Evolutionary conservation across 2,329 filamentous ascomycete genomes (phyloP), one percentile per base, ranked within the genome.

Genomic region (Fusarium pseudoanthophilum): DNA sequence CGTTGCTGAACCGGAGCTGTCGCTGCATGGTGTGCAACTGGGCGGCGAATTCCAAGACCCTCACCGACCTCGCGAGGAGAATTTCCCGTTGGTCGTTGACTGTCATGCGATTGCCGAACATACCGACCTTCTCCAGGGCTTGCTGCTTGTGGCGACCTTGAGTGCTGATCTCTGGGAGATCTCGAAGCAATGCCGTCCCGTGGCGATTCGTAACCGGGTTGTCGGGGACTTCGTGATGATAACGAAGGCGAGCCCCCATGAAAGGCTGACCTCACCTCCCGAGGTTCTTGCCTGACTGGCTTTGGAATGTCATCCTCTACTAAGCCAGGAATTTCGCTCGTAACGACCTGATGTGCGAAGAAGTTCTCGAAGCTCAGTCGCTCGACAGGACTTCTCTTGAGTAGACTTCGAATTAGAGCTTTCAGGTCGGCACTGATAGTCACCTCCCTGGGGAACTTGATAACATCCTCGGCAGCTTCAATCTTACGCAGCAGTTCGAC

Each of bases 401-500:
- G 85, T 21, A 99, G 87, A 43, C 88, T 88, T 48, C 94, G 90
- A 67, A 98, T 95, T 24, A 98, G 85, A 28, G 88, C 86, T 82
- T 97, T 97, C 84, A 98, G 90, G 15, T 93, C 92, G 53, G 91
- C 83, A 74, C 90, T 95, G 67, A 93, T 89, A 55, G 89, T 85
- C 37, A 90, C 88, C 56, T 95, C 93, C 75, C 90, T 89, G 0
- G 92, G 90, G 75, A 98, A 98, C 73, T 88, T 91, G 82, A 98
- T 97, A 71, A 90, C 87, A 80, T 98, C 95, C 72, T 97, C 92
- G 24, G 92, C 91, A 68, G 92, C 92, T 81, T 98, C 95, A 73
- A 99, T 99, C 84, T 93, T 96, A 69, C 94, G 91, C 48, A 98
- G 87, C 40, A 99, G 85, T 80, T 99, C 96, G 45, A 99, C 95